Base-by-base conservation (phyloP, 345 rosid genomes). In the Moricandia arvensis region DNA sequence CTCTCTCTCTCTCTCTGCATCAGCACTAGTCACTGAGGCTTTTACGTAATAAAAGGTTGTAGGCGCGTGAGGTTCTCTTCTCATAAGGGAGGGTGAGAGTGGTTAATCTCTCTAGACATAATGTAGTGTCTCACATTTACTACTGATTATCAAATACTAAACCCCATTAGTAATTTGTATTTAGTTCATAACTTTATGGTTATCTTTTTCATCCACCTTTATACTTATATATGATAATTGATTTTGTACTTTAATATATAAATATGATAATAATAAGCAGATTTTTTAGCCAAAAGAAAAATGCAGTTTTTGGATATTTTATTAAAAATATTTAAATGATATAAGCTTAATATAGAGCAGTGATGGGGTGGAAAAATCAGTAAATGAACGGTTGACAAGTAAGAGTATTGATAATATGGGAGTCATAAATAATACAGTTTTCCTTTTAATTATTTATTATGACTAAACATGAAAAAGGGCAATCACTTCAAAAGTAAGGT, bases 401-500 rank as follows among this genome's bases (percentile, higher is more conserved):
- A 38, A 63, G 17, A 1, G 49, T 51, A 35, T 68, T 69, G 79
- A 75, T 61, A 76, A 61, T 63, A 69, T 69, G 2, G 24, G 24
- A 21, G 69, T 68, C 66, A 74, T 75, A 47, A 59, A 47, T 58
- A 15, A 9, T 57, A 66, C 66, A 5, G 67, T 66, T 67, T 59
- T 47, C 38, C 45, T 38, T 38, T 35, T 59, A 21, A 21, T n/a
- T 57, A 11, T 59, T 35, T 75, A 63, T 18, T 55, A 70, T 24
- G 71, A 63, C 71, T 63, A 34, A 41, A 62, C 66, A 76, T 63
- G 29, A 63, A 76, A 69, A 18, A 0, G 59, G 65, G 57, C 59
- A 41, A 63, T 63, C 74, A 63, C 66, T 76, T 69, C 30, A 18
- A 41, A 76, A 53, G 80, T 63, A 76, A 55, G 59, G 75, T 21